Evolutionary conservation across 2,329 filamentous ascomycete genomes (phyloP), one percentile per base, ranked within the genome.

Genomic region (Fusarium subtropicale): DNA sequence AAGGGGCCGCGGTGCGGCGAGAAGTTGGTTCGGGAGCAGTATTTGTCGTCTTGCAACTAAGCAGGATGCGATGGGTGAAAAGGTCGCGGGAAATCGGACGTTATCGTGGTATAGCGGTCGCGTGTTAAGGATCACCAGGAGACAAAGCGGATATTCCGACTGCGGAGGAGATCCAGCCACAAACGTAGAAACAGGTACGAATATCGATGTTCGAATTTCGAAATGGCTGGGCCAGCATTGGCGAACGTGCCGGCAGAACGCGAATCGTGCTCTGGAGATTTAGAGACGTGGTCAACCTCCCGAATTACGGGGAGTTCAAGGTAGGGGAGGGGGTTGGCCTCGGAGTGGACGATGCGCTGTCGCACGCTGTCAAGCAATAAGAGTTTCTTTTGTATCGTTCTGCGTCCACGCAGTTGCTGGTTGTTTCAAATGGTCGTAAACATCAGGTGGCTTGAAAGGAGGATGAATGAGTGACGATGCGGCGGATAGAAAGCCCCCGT

Each of bases 191-290:
- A 75, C 71, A 72, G 75, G 73, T 28, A 41, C 44, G 28, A 28
- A 31, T 72, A 71, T 78, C 72, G 75, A 72, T 60, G 64, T 71
- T 79, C 79, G 78, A 77, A 75, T 72, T 75, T 77, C 74, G 73
- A 75, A 78, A 83, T 81, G 82, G 83, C 81, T 83, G 81, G 82
- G 76, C 74, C 70, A 77, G 78, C 80, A 82, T 82, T 77, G 76
- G 77, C 72, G 46, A 34, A 66, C 70, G 69, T 72, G 56, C 41
- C 30, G 47, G 58, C 42, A 66, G 68, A 74, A 70, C 69, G 71
- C 66, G 73, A 69, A 71, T 76, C 69, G 69, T 76, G 70, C 56
- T 63, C 69, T 67, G 62, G 74, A 68, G 67, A 73, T 74, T 68
- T 65, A 53, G 55, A 38, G 51, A 64, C 54, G 46, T 54, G 59